phyloP scores from a whole-genome alignment of 345 rosid species.

The Cardamine occulta region DNA sequence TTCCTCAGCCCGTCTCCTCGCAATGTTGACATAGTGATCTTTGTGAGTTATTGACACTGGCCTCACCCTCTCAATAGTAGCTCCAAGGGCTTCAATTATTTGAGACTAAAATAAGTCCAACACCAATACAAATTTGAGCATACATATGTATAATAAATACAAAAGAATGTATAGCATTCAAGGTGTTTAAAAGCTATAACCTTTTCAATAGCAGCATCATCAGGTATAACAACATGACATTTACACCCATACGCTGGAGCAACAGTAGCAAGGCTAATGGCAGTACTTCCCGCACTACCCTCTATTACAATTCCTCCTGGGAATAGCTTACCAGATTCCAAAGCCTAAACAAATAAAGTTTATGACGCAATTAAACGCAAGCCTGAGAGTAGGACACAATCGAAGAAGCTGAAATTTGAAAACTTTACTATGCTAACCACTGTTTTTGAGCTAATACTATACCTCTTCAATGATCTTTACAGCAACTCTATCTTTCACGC shows the following conservation, averaged over 20 bases:
- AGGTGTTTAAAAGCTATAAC: conserved; percentile 40
- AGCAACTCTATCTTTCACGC: conserved; percentile 94
- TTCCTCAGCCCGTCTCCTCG: conserved; percentile 78
- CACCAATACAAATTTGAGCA: conserved; percentile 15
- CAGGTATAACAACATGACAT: conserved; percentile 97
- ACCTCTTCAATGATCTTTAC: conserved; percentile 91
- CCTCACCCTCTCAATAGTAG: conserved; percentile 91
- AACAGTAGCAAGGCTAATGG: conserved; percentile 93
- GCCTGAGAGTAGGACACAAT: background rate
- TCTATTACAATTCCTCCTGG: conserved; percentile 83
- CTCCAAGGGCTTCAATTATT: conserved; percentile 93
- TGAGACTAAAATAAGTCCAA: conserved; percentile 64
- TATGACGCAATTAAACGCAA: background rate
- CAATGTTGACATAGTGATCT: conserved; percentile 91
- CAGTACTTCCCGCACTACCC: conserved; percentile 98
- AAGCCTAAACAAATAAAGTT: conserved; percentile 54
- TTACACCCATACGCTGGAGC: conserved; percentile 90
- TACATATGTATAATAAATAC: background rate
- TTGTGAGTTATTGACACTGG: conserved; percentile 91
- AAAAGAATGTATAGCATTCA: background rate
- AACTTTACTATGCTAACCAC: conserved; percentile 4
- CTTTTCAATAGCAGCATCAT: conserved; percentile 96
- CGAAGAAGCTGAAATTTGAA: conserved; percentile 4
- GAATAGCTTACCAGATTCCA: conserved; percentile 71
- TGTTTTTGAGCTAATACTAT: conserved; percentile 22